Base-by-base conservation (phyloP, 2,329 filamentous ascomycete species). In the Cyphellophora attinorum region DNA sequence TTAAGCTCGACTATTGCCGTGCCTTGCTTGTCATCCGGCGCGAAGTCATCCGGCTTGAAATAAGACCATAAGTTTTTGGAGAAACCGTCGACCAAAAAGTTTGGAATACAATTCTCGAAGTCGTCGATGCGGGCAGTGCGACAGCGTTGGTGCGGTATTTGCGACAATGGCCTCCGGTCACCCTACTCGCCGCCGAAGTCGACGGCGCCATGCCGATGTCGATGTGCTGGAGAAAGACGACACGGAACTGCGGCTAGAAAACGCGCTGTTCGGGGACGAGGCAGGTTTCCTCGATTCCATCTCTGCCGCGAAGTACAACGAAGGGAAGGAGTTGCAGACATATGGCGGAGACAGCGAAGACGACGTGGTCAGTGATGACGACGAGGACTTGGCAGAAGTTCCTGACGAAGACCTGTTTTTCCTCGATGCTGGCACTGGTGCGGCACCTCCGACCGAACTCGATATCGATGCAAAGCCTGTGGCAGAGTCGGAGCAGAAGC, bases 381-480 rank as follows among this genome's bases (percentile, higher is more conserved):
- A 66, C 5, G 62, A 62, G 39, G 48, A 62, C 46, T 43, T 86
- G 37, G 79, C 78, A 48, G 71, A 75, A 33, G 54, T 85, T 31
- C 79, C 81, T 36, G 86, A 95, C 64, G 75, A 77, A 35, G 81
- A 89, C 58, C 70, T 94, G 29, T 94, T 94, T 62, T 82, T 86
- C 59, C 71, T 89, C 44, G 86, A 95, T 56, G 72, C 79, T 1
- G 76, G 74, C 27, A 64, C 69, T 15, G 60, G 62, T 29, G 25
- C 36, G 5, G 42, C 43, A 11, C 25, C 37, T 14, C 38, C 57
- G 38, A 45, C 61, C 46, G 52, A 60, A 31, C 54, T 60, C 37
- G 55, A 58, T 29, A 55, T 58, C 13, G 53, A 56, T 4, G 58
- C 60, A 21, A 54, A 55, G 45, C n/a, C 53, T 51, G 8, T 13